phyloP scores from a whole-genome alignment of 1,284 basidiomycete genomes.

The Polyporus tsugae region DNA sequence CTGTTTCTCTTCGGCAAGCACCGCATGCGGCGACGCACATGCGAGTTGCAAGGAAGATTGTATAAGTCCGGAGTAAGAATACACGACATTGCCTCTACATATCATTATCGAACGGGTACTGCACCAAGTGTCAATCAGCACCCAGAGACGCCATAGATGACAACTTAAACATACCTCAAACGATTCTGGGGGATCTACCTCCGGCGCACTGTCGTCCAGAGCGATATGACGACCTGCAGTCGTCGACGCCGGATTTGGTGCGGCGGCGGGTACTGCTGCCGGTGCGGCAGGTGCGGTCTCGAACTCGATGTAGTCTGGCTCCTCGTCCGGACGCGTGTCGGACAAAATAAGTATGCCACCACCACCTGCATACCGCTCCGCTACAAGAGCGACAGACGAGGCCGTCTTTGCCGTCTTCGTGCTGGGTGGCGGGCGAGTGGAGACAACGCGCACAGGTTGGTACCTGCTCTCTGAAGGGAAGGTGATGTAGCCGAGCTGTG shows the following conservation, averaged over 20 bases:
- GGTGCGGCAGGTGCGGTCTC: constrained; percentile 55
- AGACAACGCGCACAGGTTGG: constrained; percentile 89
- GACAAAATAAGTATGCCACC: constrained; percentile 86
- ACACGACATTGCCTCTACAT: constrained; percentile 45
- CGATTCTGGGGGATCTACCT: constrained; percentile 79
- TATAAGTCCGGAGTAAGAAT: constrained; percentile 33
- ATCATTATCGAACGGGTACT: constrained; percentile 76
- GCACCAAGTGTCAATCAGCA: constrained; percentile 24
- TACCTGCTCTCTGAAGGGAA: constrained; percentile 87
- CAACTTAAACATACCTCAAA: constrained; percentile 72
- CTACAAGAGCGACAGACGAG: constrained; percentile 44
- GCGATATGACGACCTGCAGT: constrained; percentile 57
- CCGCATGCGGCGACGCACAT: background rate
- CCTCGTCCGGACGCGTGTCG: constrained; percentile 73
- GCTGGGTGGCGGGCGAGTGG: constrained; percentile 51
- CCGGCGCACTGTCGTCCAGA: constrained; percentile 74
- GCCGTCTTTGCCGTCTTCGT: constrained; percentile 44
- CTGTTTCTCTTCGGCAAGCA: background rate
- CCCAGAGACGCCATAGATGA: constrained; percentile 22
- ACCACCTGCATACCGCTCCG: constrained; percentile 76
- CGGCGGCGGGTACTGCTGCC: constrained; percentile 41
- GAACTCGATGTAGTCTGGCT: constrained; percentile 79
- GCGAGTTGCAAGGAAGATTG: constrained; percentile 17
- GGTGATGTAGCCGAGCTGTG: constrained; percentile 85
- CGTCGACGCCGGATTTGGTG: constrained; percentile 29